Base-by-base conservation (phyloP, 1,284 basidiomycete species). In the Cryptococcus sp. region DNA sequence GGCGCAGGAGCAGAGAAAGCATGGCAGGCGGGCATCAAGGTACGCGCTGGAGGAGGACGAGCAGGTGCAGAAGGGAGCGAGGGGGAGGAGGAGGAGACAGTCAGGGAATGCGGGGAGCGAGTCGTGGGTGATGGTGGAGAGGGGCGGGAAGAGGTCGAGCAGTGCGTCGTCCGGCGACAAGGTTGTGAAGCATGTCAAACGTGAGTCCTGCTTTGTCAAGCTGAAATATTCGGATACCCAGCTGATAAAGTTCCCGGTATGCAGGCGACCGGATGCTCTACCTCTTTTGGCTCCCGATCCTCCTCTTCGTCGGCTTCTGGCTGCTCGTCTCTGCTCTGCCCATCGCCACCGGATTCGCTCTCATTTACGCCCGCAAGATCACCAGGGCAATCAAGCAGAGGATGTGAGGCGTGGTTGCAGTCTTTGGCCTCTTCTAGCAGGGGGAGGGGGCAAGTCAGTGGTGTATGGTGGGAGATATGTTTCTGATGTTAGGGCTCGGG, bases 251-350 rank as follows among this genome's bases (percentile, higher is more conserved):
- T n/a, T n/a, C n/a, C n/a, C n/a, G n/a, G n/a, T n/a, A n/a, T n/a
- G n/a, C 67, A 90, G 91, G 89, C 76, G 92, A 97, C 75, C 85
- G 86, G 47, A 96, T 97, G 93, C 83, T 97, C 48, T 77, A 93
- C 50, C 78, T 90, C 55, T 96, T 97, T 82, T 97, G 93, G 93
- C 82, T 96, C 64, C 93, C 93, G 3, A 89, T 94, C 62, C 80
- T 96, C 35, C 66, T 73, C 12, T 76, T 76, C 50, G 70, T 76
- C 13, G 72, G 72, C 16, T 76, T 76, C 51, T 76, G 73, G 73
- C 57, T 74, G n/a, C 50, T 72, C 4, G 70, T 76, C 48, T 68
- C 72, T 7, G 72, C 72, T 15, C 57, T 76, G 24, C 73, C 73
- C 3, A 71, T 76, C 47, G 68, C 67, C 42, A 74, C 73, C 4